Conservation (phyloP, 495 filamentous ascomycete species). For the Aspergillus kassunensis region DNA sequence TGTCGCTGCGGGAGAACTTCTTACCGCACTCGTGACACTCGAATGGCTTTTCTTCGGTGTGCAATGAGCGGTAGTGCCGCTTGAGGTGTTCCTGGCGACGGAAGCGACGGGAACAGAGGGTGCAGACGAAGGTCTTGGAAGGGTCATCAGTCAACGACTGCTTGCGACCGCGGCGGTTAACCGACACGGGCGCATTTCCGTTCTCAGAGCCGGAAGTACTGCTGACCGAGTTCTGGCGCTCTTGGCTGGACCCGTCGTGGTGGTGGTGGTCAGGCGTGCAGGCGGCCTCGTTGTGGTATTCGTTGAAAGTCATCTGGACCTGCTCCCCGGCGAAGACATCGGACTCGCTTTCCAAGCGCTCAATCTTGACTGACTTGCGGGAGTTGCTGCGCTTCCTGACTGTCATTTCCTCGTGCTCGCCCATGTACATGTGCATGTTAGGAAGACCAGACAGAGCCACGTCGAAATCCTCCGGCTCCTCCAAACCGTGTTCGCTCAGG, state of each 20-base stretch:
- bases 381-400: conserved; percentile 56
- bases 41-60: conserved; percentile 98
- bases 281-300: conserved; percentile 5
- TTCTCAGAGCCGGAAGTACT: conserved; percentile 29
- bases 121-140: conserved; percentile 97
- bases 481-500: conserved; percentile 70
- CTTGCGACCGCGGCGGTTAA: conserved; percentile 94
- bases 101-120: conserved; percentile 93
- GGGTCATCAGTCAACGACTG: conserved; percentile 97
- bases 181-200: conserved; percentile 52
- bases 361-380: conserved; percentile 46
- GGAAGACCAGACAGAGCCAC: conserved; percentile 50
- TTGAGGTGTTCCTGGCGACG: conserved; percentile 98
- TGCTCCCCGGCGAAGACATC: conserved; percentile 25
- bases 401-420: conserved; percentile 44
- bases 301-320: conserved; percentile 21
- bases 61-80: conserved; percentile 96
- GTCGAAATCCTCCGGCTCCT: conserved; percentile 67
- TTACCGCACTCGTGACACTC: conserved; percentile 97
- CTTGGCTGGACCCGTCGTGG: conserved; percentile 12
- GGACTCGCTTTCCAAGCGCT: conserved; percentile 20
- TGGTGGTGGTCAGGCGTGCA: conserved; percentile 12
- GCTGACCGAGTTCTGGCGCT: conserved; percentile 17
- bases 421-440: conserved; percentile 19
- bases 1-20: conserved; percentile 98